These are phyloP conservation scores for Yarrowia porcina DNA, from an alignment of 805 yeast genomes.

Conservation along the genomic window DNA sequence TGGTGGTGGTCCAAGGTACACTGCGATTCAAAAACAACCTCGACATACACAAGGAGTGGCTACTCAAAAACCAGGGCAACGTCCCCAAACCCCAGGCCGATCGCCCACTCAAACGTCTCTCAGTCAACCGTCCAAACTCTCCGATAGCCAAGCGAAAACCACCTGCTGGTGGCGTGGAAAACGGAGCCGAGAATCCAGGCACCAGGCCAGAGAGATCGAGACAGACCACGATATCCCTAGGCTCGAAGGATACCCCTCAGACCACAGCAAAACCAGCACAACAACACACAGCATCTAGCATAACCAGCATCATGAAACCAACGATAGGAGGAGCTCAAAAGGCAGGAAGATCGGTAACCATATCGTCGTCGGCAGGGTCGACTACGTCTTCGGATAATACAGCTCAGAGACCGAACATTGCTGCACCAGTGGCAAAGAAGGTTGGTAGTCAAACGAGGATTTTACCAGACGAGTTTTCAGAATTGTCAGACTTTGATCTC, in stretches of 20 bases:
- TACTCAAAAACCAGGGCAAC: neutral
- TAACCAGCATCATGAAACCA: neutral
- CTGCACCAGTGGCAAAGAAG: neutral
- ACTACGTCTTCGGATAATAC: neutral
- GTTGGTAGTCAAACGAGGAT: neutral
- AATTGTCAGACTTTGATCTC: neutral
- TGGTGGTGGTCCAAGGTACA: constrained; percentile 2
- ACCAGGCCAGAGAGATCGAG: neutral
- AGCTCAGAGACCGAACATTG: neutral
- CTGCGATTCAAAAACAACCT: constrained; percentile 3
- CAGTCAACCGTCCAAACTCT: constrained; percentile 2
- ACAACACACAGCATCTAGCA: neutral
- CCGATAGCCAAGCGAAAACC: neutral
- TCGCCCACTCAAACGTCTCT: neutral
- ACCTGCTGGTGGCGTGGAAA: neutral
- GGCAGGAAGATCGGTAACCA: neutral
- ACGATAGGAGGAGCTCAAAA: neutral
- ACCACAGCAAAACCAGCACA: neutral
- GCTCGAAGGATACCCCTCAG: neutral
- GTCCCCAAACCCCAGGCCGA: neutral
- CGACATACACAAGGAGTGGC: constrained; percentile 11
- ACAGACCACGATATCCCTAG: neutral
- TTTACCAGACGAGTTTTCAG: neutral
- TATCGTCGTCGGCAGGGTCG: neutral
- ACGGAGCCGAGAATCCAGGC: neutral